Percentiles rank a stretch among this genome's conserved stretches.
Conservation (phyloP, 2,329 filamentous ascomycete genomes). For the Fonsecaea monophora region DNA sequence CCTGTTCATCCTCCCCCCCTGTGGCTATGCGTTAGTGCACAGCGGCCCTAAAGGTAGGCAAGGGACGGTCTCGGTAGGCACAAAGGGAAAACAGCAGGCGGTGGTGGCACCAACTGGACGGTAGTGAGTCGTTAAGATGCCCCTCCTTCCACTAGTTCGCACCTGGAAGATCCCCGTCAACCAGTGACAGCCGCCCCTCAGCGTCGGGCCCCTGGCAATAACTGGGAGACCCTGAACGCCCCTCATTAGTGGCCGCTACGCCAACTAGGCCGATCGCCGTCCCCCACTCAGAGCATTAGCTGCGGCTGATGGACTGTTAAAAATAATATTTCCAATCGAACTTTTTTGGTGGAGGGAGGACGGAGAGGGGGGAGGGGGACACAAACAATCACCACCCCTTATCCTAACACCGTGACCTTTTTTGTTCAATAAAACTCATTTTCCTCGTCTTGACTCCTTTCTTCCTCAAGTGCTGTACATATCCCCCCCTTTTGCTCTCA, state of each 20-base stretch:
- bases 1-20: slow-evolving; percentile 9
- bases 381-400: slow-evolving; percentile 17
- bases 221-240: slow-evolving; percentile 3
- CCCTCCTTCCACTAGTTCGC: slow-evolving; percentile 17
- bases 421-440: slow-evolving; percentile 15
- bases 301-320: slow-evolving; percentile 26
- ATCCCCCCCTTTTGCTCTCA: background rate
- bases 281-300: slow-evolving; percentile 15
- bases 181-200: slow-evolving; percentile 13
- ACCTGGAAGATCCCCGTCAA: background rate
- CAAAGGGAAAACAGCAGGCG: background rate
- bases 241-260: slow-evolving; percentile 6
- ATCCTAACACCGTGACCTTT: slow-evolving; percentile 24
- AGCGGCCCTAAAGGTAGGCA: background rate
- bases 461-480: slow-evolving; percentile 17
- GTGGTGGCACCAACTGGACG: background rate
- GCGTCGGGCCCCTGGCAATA: slow-evolving; percentile 18
- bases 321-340: slow-evolving; percentile 16
- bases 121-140: slow-evolving; percentile 9
- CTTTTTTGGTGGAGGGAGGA: slow-evolving; percentile 10
- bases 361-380: background rate
- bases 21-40: slow-evolving; percentile 12
- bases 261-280: slow-evolving; percentile 5
- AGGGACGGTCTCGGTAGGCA: background rate
- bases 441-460: slow-evolving; percentile 7